Conservation (phyloP, 768 basidiomycete species). For the Daedaleopsis nitida region DNA sequence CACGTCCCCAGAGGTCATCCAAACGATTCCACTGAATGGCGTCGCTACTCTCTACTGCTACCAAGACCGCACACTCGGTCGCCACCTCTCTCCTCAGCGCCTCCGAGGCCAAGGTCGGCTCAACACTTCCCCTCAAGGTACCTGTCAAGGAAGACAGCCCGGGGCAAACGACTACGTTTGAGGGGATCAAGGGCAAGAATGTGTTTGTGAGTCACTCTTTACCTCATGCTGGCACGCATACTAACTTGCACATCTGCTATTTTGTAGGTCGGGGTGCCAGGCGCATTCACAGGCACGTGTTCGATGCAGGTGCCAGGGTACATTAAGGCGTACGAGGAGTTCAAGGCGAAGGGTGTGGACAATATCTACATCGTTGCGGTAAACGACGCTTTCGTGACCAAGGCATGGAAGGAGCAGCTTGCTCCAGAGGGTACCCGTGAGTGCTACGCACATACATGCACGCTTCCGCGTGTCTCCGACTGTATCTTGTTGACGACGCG, state of each 20-base stretch:
- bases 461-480: too few species aligned
- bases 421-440: slow-evolving; percentile 58
- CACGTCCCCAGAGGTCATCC: too few species aligned
- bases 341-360: slow-evolving; percentile 74
- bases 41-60: slow-evolving; percentile 46
- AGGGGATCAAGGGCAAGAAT: slow-evolving; percentile 56
- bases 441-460: slow-evolving; percentile 36
- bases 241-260: not conserved
- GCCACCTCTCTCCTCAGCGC: slow-evolving; percentile 50
- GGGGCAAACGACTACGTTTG: slow-evolving; percentile 42
- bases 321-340: slow-evolving; percentile 64
- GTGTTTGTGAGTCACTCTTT: slow-evolving; percentile 50
- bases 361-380: slow-evolving; percentile 73
- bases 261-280: slow-evolving; percentile 75
- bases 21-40: slow-evolving; percentile 38
- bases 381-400: slow-evolving; percentile 77
- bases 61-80: slow-evolving; percentile 56
- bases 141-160: slow-evolving; percentile 64
- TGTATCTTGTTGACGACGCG: too few species aligned
- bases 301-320: slow-evolving; percentile 63
- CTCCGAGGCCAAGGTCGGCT: slow-evolving; percentile 50
- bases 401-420: slow-evolving; percentile 69
- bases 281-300: slow-evolving; percentile 77
- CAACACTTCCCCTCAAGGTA: slow-evolving; percentile 45
- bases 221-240: not conserved